Conservation (phyloP, 441 rosid genomes). For the Melastoma candidum region DNA sequence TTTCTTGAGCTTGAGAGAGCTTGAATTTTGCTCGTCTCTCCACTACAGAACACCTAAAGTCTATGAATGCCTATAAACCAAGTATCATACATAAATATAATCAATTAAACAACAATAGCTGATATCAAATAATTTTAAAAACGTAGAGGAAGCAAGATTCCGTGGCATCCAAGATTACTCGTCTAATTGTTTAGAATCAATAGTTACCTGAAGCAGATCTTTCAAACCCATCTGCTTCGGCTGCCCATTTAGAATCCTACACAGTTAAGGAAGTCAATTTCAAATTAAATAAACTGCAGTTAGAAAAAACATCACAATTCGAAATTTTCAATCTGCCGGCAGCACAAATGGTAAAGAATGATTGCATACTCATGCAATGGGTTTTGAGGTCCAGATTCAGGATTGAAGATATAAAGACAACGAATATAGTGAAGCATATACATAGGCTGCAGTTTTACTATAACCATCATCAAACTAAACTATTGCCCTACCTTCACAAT, state of each 20-base stretch:
- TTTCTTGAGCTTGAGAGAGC: slow-evolving; percentile 79
- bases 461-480: too few species aligned
- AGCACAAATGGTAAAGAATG: too few species aligned
- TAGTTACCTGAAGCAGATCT: slow-evolving; percentile 77
- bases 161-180: too few species aligned
- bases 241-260: slow-evolving; percentile 78
- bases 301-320: background rate
- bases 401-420: background rate
- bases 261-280: slow-evolving; percentile 9
- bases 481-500: too few species aligned
- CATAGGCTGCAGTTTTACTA: background rate
- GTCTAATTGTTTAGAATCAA: background rate
- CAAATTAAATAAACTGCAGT: slow-evolving; percentile 2
- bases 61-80: slow-evolving; percentile 60
- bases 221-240: slow-evolving; percentile 88
- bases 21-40: slow-evolving; percentile 83
- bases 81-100: too few species aligned
- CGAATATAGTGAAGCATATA: background rate
- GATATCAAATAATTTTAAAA: too few species aligned
- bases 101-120: too few species aligned
- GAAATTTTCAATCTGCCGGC: background rate
- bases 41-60: slow-evolving; percentile 84
- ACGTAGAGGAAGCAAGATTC: too few species aligned
- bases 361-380: too few species aligned
- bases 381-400: too few species aligned